Conservation (phyloP, 2,329 filamentous ascomycete genomes). For the Colletotrichum neosansevieriae region DNA sequence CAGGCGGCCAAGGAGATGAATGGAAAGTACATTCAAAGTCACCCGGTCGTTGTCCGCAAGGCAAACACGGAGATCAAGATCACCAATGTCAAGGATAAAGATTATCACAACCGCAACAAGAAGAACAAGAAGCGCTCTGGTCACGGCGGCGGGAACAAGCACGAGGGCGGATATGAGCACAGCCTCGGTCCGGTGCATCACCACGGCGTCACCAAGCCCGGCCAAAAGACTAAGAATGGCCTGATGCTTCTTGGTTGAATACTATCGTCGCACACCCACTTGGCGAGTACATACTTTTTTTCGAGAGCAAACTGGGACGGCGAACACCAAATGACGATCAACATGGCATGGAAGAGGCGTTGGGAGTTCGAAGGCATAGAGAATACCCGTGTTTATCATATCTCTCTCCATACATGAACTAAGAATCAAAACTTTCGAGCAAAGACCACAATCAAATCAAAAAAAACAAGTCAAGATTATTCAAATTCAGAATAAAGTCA, state of each 20-base stretch:
- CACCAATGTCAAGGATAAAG: slow-evolving; percentile 66
- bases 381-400: slow-evolving; percentile 18
- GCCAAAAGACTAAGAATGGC: slow-evolving; percentile 76
- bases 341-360: slow-evolving; percentile 16
- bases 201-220: slow-evolving; percentile 70
- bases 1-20: slow-evolving; percentile 98
- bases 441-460: neutral
- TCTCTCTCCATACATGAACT: neutral
- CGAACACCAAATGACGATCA: too few relatives aligned
- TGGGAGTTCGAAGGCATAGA: slow-evolving; percentile 16
- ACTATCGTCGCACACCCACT: too few relatives aligned
- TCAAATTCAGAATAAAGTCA: neutral
- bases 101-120: slow-evolving; percentile 48
- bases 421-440: neutral
- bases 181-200: slow-evolving; percentile 62
- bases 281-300: too few relatives aligned
- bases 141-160: slow-evolving; percentile 47
- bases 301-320: too few relatives aligned
- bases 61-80: slow-evolving; percentile 93
- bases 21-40: slow-evolving; percentile 98
- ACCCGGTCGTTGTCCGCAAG: slow-evolving; percentile 88
- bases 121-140: slow-evolving; percentile 45
- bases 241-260: slow-evolving; percentile 69
- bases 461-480: too few relatives aligned
- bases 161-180: slow-evolving; percentile 60